A percentile compares a stretch with the other conserved stretches of the same genome.
phyloP scores from a whole-genome alignment of 257 asterid species.

The Cruciata laevipes region DNA sequence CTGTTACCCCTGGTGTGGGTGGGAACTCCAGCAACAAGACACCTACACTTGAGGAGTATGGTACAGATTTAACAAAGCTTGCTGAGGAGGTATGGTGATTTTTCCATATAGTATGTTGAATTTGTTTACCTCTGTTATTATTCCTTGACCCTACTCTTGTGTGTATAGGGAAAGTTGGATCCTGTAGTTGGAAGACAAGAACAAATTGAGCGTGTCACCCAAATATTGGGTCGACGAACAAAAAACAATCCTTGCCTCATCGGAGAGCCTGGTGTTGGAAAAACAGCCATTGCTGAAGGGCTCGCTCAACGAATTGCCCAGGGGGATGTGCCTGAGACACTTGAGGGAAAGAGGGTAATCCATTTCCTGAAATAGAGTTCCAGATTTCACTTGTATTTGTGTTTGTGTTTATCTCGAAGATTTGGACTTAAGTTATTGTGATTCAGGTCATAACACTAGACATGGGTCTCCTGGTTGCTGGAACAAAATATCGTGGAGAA shows the following conservation, averaged over 20 bases:
- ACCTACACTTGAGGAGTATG: slow-evolving; percentile 52
- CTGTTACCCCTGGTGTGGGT: slow-evolving; percentile 44
- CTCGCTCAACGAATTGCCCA: slow-evolving; percentile 91
- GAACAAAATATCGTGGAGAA: slow-evolving; percentile 97
- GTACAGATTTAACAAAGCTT: slow-evolving; percentile 42
- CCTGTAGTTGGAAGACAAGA: slow-evolving; percentile 94
- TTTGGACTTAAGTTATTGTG: not conserved
- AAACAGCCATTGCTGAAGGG: slow-evolving; percentile 99
- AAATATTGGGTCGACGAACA: slow-evolving; percentile 93
- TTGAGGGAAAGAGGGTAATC: slow-evolving; percentile 90
- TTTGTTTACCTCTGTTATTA: not conserved
- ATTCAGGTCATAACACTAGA: slow-evolving; percentile 86
- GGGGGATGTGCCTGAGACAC: slow-evolving; percentile 97
- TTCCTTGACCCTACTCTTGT: slow-evolving; percentile 5
- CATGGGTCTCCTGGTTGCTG: slow-evolving; percentile 96
- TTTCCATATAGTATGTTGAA: not conserved
- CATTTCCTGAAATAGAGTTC: not conserved
- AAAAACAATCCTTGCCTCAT: slow-evolving; percentile 97
- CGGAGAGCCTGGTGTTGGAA: slow-evolving; percentile 99
- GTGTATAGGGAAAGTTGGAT: slow-evolving; percentile 84
- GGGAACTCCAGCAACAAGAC: slow-evolving; percentile 40
- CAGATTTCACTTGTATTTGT: not conserved
- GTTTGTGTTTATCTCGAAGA: not conserved
- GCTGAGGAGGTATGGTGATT: slow-evolving; percentile 64
- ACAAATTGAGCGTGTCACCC: slow-evolving; percentile 95